Base-by-base conservation (phyloP, 495 filamentous ascomycete genomes). In the Rostrohypoxylon terebratum region DNA sequence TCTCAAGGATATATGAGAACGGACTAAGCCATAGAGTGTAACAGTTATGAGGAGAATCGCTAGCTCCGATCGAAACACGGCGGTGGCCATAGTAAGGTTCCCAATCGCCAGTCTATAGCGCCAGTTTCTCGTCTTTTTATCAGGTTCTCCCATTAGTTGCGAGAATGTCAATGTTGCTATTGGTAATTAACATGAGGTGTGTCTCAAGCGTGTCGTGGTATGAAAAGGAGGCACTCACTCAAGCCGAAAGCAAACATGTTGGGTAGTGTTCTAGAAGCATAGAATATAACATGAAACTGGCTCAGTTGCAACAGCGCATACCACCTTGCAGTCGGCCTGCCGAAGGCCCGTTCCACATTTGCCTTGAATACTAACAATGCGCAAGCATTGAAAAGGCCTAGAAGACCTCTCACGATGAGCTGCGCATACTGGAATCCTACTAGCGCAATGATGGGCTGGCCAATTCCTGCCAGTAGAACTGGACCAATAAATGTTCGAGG, bases 221-320 rank as follows among this genome's bases (percentile, higher is more conserved):
- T 53, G 18, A 16, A 53, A 54, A 25, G 10, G 18, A 21, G 34
- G n/a, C 25, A 80, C 85, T 72, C 85, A 91, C 89, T 91, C 14
- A 97, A 80, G 13, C 90, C 88, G 81, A 99, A 94, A 51, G 96
- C 96, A 78, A 98, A 98, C 89, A 96, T 97, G 77, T 99, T 99
- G 4, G 96, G 96, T 31, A 99, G 83, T 1, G 94, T 93, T 59
- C 96, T 86, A 7, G 93, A 96, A 14, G 96, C 93, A 80, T 98
- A 99, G 84, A 93, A 98, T 57, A 96, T 87, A 58, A 97, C 80
- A 82, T 98, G 96, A 77, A 99, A 98, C 77, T 97, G 94, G 79
- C 90, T 91, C 0, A 88, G 87, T 69, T 96, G 94, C 36, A 98
- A 85, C 57, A 96, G 65, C 6, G 91, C 78, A 78, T 93, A 99